Evolutionary conservation across 345 rosid genomes (phyloP), one percentile per base, ranked within the genome.

Genomic region (Citrus glauca): DNA sequence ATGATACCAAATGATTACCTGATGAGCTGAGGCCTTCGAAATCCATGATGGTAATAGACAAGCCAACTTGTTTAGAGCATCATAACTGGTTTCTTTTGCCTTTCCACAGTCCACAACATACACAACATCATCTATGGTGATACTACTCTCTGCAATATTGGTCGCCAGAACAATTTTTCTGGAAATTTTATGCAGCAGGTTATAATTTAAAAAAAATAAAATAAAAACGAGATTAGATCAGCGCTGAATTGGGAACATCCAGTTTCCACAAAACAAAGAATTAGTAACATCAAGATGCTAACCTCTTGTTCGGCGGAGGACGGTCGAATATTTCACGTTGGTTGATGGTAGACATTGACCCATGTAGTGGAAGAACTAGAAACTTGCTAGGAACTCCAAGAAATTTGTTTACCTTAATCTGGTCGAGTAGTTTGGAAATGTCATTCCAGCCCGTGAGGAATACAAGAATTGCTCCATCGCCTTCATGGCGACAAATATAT

Each of bases 381-480:
- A 92, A 89, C 85, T 88, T 93, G 92, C 88, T 87, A 69, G 83
- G 85, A 75, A 93, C 90, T 77, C 98, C 97, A 84, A 95, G 90
- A 75, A 91, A 81, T 73, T 76, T 87, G 87, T 95, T 93, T 74
- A 82, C 89, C 82, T 91, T 89, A 50, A 95, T 82, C 82, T 81
- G 89, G 78, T 93, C 98, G 70, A 89, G 89, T 69, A 95, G 90
- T 86, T 92, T 91, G 25, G 96, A 91, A 69, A 95, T 95, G 75
- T 95, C 98, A 91, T 93, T 98, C 99, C 99, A 93, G 70, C 99
- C 98, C 1, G 99, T 89, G 69, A 95, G 95, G 82, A 95, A 95
- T 62, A 95, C 96, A 74, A 95, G 98, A 89, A 95, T 85, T 11
- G 99, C 99, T 77, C 99, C 99, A 81, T 79, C 90, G 73, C 87